A percentile compares a stretch with the other conserved stretches of the same genome.
These are phyloP conservation scores for Penicillium sp. DNA, from an alignment of 2,329 filamentous ascomycete genomes.

Conservation along the genomic window DNA sequence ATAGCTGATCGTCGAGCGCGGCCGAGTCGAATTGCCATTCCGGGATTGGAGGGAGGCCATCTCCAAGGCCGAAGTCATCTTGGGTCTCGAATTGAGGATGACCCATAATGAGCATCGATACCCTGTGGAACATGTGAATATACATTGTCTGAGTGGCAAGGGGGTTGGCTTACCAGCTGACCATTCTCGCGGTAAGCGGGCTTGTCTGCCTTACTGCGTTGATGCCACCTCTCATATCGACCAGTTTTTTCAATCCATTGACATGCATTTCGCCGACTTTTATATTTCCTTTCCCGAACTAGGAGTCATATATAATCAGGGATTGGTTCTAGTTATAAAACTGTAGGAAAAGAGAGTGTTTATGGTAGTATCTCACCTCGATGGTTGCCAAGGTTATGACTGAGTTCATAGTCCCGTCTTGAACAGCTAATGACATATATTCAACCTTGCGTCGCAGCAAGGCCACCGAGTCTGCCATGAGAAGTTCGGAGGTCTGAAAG, in stretches of 20 bases:
- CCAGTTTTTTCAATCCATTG: constrained; percentile 50
- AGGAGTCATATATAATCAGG: not conserved
- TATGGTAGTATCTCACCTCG: constrained; percentile 45
- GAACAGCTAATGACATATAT: constrained; percentile 47
- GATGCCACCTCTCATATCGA: constrained; percentile 53
- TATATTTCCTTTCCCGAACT: constrained; percentile 56
- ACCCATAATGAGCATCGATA: constrained; percentile 56
- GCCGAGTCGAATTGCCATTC: constrained; percentile 47
- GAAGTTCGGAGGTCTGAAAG: constrained; percentile 53
- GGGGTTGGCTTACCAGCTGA: constrained; percentile 47
- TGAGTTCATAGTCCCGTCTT: constrained; percentile 57
- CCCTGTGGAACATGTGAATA: constrained; percentile 41
- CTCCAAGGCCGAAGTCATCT: constrained; percentile 49
- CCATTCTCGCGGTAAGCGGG: constrained; percentile 56
- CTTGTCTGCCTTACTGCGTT: constrained; percentile 48
- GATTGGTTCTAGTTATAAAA: not conserved
- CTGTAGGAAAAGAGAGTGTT: not conserved
- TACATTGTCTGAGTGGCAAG: not conserved
- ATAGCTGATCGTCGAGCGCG: constrained; percentile 8
- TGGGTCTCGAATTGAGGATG: constrained; percentile 54
- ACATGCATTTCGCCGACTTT: constrained; percentile 49
- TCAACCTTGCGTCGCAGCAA: constrained; percentile 52
- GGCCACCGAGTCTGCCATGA: constrained; percentile 58
- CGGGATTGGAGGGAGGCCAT: constrained; percentile 50
- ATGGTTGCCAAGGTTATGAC: constrained; percentile 59